These are phyloP conservation scores for Kuraishia cidri DNA, from an alignment of 805 yeast genomes.

Conservation along the genomic window DNA sequence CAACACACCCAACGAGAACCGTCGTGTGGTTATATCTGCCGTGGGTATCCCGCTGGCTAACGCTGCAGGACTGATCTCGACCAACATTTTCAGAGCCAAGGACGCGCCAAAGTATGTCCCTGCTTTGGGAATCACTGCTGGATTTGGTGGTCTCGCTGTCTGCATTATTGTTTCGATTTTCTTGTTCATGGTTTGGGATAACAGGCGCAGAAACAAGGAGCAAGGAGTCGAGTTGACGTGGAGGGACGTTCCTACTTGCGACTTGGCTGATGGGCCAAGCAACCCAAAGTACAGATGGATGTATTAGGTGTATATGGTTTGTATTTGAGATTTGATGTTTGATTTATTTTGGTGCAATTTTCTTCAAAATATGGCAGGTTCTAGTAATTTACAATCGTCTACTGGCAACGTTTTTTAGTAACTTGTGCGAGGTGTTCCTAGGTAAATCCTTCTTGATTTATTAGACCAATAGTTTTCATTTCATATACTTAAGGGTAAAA, in stretches of 20 bases:
- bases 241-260: constrained; percentile 31
- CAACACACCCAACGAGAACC: constrained; percentile 30
- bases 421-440: too few relatives aligned
- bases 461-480: too few relatives aligned
- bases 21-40: constrained; percentile 37
- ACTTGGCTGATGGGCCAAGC: constrained; percentile 33
- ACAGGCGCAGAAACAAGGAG: constrained; percentile 26
- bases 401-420: too few relatives aligned
- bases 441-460: too few relatives aligned
- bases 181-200: constrained; percentile 31
- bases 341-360: neutral
- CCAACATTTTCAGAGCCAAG: constrained; percentile 38
- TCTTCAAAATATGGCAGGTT: too few relatives aligned
- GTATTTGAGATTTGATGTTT: neutral
- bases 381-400: too few relatives aligned
- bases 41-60: constrained; percentile 49
- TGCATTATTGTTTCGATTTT: constrained; percentile 16
- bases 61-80: constrained; percentile 46
- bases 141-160: constrained; percentile 34
- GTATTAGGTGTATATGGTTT: constrained; percentile 13
- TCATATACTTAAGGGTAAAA: too few relatives aligned
- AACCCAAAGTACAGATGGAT: constrained; percentile 39
- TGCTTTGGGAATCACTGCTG: constrained; percentile 38
- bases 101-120: constrained; percentile 45
- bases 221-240: constrained; percentile 29